phyloP scores from a whole-genome alignment of 768 basidiomycete species.

The Lactarius psammicola region DNA sequence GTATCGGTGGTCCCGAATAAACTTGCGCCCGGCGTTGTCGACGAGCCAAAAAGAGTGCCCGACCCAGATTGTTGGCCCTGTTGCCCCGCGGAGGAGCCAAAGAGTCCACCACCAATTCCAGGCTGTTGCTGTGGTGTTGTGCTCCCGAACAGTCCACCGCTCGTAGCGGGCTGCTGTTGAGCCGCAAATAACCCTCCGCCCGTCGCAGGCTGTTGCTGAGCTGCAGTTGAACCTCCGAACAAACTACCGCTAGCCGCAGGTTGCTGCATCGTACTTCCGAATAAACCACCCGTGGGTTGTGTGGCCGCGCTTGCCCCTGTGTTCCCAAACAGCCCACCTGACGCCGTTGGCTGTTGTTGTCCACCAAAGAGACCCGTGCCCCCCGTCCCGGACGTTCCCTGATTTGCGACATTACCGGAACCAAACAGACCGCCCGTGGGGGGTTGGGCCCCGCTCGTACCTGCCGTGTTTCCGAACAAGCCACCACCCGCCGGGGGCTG shows the following conservation, averaged over 20 bases:
- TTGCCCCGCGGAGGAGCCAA: conserved; percentile 14
- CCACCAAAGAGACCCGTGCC: conserved; percentile 26
- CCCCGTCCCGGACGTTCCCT: conserved; percentile 16
- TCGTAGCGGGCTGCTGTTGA: conserved; percentile 13
- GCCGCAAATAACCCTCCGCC: conserved; percentile 33
- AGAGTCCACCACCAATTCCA: conserved; percentile 18
- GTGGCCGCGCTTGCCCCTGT: conserved; percentile 27
- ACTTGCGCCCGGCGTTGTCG: not conserved
- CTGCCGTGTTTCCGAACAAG: conserved; percentile 33
- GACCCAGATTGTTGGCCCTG: conserved; percentile 8
- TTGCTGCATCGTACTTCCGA: conserved; percentile 19
- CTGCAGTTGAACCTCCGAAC: conserved; percentile 29
- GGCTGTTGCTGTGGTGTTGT: conserved; percentile 19
- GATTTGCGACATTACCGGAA: conserved; percentile 24
- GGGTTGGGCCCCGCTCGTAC: conserved; percentile 18
- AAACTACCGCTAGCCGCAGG: conserved; percentile 28
- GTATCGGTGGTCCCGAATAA: not conserved
- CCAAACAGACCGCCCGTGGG: conserved; percentile 31
- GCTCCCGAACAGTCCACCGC: conserved; percentile 32
- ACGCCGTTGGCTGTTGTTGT: conserved; percentile 26
- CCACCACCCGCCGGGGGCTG: conserved; percentile 31
- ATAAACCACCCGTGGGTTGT: conserved; percentile 31
- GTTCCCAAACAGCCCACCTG: conserved; percentile 27
- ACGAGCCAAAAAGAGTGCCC: conserved; percentile 15
- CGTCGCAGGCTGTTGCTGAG: conserved; percentile 21